Percentiles rank a stretch among this genome's conserved stretches.
Evolutionary conservation across 169 alveolate species (phyloP).

Genomic region (Besnoitia besnoiti): DNA sequence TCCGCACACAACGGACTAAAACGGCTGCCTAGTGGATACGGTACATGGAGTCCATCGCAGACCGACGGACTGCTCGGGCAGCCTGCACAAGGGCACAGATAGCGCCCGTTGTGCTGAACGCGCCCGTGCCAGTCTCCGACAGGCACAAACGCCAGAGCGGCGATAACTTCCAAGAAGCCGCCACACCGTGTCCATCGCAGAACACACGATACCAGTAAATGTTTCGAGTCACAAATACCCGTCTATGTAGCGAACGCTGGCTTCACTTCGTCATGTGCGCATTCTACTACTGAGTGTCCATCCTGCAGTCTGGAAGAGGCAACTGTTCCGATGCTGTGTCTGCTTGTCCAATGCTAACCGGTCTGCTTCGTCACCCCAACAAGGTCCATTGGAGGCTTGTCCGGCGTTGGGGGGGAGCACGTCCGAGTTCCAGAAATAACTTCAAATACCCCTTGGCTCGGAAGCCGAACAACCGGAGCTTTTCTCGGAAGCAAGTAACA

Average conservation of each 20-base stretch:
- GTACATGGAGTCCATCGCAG: constrained; percentile 3
- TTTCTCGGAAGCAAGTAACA: constrained; percentile 22
- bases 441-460: neutral
- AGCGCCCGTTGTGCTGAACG: too few species aligned
- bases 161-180: too few species aligned
- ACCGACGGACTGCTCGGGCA: constrained; percentile 37
- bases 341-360: neutral
- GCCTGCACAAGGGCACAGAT: neutral
- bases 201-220: too few species aligned
- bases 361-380: neutral
- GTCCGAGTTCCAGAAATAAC: constrained; percentile 1
- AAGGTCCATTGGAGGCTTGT: neutral
- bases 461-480: neutral
- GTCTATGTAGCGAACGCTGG: too few species aligned
- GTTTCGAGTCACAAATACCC: too few species aligned
- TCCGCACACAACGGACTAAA: neutral
- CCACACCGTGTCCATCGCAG: too few species aligned
- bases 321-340: too few species aligned
- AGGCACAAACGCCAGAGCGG: too few species aligned
- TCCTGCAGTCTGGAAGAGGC: too few species aligned
- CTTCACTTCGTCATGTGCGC: too few species aligned
- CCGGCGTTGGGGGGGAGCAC: constrained; percentile 25
- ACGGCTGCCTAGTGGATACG: constrained; percentile 13
- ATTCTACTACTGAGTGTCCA: too few species aligned
- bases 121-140: too few species aligned